phyloP scores from a whole-genome alignment of 2,329 filamentous ascomycete genomes.

The Bipolaris victoriae region DNA sequence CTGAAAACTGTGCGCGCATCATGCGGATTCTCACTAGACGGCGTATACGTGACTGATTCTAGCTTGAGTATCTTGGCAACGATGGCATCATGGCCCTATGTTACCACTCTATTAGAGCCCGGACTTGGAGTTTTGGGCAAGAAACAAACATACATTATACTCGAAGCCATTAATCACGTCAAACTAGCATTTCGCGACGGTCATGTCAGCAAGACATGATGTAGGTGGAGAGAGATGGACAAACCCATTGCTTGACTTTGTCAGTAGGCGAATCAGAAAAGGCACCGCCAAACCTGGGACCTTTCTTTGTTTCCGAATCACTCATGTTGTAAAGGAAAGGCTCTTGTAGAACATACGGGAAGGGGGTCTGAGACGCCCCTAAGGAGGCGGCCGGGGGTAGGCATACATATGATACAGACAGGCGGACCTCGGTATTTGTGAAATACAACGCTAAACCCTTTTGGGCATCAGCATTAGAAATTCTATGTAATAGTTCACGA shows the following conservation, averaged over 20 bases:
- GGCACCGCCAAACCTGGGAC: not conserved
- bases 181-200: conserved; percentile 20
- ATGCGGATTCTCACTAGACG: conserved; percentile 37
- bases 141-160: conserved; percentile 31
- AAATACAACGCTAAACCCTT: conserved; percentile 2
- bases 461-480: conserved; percentile 6
- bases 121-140: not conserved
- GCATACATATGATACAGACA: not conserved
- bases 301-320: conserved; percentile 9
- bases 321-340: not conserved
- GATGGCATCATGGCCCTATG: conserved; percentile 41
- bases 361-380: not conserved
- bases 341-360: not conserved
- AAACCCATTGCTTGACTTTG: conserved; percentile 27
- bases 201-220: not conserved
- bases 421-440: not conserved
- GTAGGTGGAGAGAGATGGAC: not conserved
- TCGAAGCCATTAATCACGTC: conserved; percentile 22
- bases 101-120: conserved; percentile 7
- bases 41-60: conserved; percentile 40
- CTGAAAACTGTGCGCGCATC: conserved; percentile 51
- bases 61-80: conserved; percentile 43
- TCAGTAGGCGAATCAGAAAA: not conserved
- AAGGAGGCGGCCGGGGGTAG: not conserved
- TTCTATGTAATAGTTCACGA: not conserved